phyloP scores from a whole-genome alignment of 2,329 filamentous ascomycete genomes.

The Ophidiomyces ophidiicola region DNA sequence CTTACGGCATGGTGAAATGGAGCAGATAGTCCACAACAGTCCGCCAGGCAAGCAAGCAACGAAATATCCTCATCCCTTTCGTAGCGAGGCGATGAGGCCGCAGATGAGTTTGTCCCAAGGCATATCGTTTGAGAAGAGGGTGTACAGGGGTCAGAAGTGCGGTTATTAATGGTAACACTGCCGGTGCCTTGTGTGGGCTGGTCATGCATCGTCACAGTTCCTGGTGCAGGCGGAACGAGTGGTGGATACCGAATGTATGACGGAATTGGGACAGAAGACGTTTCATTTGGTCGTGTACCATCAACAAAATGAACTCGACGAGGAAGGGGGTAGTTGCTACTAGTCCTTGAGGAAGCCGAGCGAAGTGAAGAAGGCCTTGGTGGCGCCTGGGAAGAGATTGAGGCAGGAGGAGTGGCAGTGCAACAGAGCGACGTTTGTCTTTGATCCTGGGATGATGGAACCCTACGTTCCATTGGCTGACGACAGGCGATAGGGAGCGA shows the following conservation, averaged over 20 bases:
- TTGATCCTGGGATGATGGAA: background rate
- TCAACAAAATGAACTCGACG: slow-evolving; percentile 8
- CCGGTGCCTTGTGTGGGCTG: too few relatives aligned
- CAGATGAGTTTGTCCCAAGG: background rate
- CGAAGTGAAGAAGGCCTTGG: slow-evolving; percentile 6
- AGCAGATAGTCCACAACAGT: slow-evolving; percentile 2
- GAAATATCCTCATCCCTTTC: background rate
- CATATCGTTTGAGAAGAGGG: background rate
- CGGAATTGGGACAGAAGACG: slow-evolving; percentile 10
- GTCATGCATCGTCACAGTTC: background rate
- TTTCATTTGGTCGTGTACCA: slow-evolving; percentile 1
- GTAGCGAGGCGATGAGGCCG: background rate
- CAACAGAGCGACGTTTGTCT: slow-evolving; percentile 5
- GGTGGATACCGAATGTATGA: slow-evolving; percentile 10
- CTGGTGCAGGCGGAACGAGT: slow-evolving; percentile 6
- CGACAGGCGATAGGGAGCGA: slow-evolving; percentile 18
- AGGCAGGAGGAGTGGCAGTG: background rate
- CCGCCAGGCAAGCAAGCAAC: background rate
- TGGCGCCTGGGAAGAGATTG: background rate
- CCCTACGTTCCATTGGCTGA: slow-evolving; percentile 1
- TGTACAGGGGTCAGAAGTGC: too few relatives aligned
- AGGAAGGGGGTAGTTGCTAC: slow-evolving; percentile 7
- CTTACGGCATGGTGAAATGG: too few relatives aligned
- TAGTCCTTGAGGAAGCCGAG: slow-evolving; percentile 3
- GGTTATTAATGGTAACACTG: too few relatives aligned